These are phyloP conservation scores for Linum trigynum DNA, from an alignment of 345 rosid species.

Conservation along the genomic window DNA sequence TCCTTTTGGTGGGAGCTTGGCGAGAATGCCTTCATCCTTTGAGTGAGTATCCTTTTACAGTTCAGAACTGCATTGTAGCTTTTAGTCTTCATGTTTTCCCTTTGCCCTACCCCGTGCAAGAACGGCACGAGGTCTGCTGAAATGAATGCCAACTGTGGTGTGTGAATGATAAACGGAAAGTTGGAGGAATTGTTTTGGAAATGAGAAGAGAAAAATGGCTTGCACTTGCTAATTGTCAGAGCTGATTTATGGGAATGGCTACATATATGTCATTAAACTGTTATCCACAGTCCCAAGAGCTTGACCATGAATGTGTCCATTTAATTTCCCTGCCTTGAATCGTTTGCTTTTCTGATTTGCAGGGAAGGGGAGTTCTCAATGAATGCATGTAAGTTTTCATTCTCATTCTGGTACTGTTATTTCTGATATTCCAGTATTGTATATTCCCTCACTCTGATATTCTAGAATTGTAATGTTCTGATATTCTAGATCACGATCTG, in stretches of 20 bases:
- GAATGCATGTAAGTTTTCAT: constrained; percentile 55
- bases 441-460: background rate
- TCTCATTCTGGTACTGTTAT: background rate
- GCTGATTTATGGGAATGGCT: background rate
- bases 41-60: constrained; percentile 42
- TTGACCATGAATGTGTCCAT: background rate
- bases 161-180: no score
- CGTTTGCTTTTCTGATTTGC: constrained; percentile 15
- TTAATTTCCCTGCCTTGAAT: background rate
- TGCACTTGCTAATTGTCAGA: background rate
- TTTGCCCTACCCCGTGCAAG: background rate
- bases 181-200: background rate
- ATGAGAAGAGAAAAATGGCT: background rate
- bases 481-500: constrained; percentile 30
- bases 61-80: constrained; percentile 9
- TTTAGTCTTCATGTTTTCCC: constrained; percentile 7
- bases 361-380: constrained; percentile 83
- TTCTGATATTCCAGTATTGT: no score
- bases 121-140: background rate
- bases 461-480: background rate
- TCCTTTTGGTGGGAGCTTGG: constrained; percentile 45
- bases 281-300: no score
- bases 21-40: constrained; percentile 51
- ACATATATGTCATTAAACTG: no score
- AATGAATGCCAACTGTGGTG: no score